Percentiles rank a stretch among this genome's conserved stretches.
phyloP scores from a whole-genome alignment of 495 filamentous ascomycete species.

The Penicillium alfredii region DNA sequence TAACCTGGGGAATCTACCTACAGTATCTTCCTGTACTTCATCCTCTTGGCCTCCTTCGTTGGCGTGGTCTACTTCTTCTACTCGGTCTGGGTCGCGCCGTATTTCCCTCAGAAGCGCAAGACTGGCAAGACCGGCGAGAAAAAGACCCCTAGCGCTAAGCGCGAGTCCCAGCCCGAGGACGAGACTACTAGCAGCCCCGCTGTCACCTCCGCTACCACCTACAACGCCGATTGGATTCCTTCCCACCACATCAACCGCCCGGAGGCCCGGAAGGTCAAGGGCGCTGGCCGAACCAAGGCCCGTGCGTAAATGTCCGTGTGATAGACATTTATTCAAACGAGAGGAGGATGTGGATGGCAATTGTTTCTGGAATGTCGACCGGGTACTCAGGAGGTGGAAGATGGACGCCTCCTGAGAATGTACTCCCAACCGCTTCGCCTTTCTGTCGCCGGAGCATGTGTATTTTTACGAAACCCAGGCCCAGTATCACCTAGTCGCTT shows the following conservation, averaged over 20 bases:
- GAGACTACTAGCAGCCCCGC: conserved; percentile 60
- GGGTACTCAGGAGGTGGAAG: too few species aligned
- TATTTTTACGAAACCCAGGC: conserved; percentile 21
- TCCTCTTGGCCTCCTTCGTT: conserved; percentile 71
- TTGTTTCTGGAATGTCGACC: conserved; percentile 5
- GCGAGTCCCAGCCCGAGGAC: conserved; percentile 58
- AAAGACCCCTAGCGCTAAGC: conserved; percentile 55
- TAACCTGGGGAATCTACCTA: conserved; percentile 18
- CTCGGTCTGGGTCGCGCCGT: conserved; percentile 92
- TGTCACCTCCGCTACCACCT: conserved; percentile 64
- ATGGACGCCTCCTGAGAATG: conserved; percentile 27
- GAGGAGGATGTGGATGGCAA: conserved; percentile 5
- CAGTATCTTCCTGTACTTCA: conserved; percentile 95
- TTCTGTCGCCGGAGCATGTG: conserved; percentile 28
- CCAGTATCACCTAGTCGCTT: conserved; percentile 5
- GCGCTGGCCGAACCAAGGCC: conserved; percentile 55
- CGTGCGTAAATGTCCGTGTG: conserved; percentile 25
- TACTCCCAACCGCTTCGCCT: too few species aligned
- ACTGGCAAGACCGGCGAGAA: conserved; percentile 58
- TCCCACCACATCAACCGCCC: conserved; percentile 85
- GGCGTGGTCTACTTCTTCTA: conserved; percentile 93
- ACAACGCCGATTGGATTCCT: conserved; percentile 96
- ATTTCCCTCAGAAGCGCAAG: conserved; percentile 87
- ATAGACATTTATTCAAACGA: conserved; percentile 4
- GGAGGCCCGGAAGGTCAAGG: conserved; percentile 72